Conservation (phyloP, 768 basidiomycete genomes). For the Mycena indigotica region DNA sequence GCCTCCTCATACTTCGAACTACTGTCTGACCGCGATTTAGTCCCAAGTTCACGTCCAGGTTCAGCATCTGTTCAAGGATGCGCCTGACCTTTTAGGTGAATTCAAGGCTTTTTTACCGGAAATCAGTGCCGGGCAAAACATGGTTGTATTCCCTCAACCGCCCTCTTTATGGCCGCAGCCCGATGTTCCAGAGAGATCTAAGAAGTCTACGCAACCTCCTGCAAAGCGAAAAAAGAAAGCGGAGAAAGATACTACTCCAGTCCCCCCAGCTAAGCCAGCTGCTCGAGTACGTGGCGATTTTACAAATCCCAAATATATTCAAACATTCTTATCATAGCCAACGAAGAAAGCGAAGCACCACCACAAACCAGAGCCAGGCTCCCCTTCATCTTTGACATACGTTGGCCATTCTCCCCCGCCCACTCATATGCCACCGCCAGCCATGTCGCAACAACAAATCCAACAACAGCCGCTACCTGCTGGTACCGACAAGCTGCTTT, state of each 20-base stretch:
- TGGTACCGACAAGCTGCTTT: slow-evolving; percentile 73
- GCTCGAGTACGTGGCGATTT: slow-evolving; percentile 52
- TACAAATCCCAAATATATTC: too few species aligned
- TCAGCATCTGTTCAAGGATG: slow-evolving; percentile 77
- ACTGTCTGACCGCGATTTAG: slow-evolving; percentile 33
- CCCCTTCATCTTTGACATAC: slow-evolving; percentile 53
- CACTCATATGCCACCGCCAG: slow-evolving; percentile 31
- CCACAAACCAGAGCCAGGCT: slow-evolving; percentile 61
- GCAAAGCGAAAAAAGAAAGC: slow-evolving; percentile 62
- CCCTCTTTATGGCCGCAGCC: slow-evolving; percentile 44
- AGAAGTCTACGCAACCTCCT: slow-evolving; percentile 45
- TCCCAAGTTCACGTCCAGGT: slow-evolving; percentile 83
- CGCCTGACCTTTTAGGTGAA: slow-evolving; percentile 75
- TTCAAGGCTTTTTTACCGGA: slow-evolving; percentile 84
- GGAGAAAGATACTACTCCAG: slow-evolving; percentile 72
- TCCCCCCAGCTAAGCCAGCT: slow-evolving; percentile 51
- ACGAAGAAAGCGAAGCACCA: slow-evolving; percentile 65
- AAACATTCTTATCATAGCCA: slow-evolving; percentile 36
- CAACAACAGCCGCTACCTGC: slow-evolving; percentile 25
- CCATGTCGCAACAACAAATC: slow-evolving; percentile 20
- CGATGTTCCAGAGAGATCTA: slow-evolving; percentile 42
- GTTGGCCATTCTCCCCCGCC: slow-evolving; percentile 45
- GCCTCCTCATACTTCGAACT: slow-evolving; percentile 30
- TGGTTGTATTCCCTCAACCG: slow-evolving; percentile 54
- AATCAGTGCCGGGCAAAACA: slow-evolving; percentile 45